Percentiles rank a stretch among this genome's conserved stretches.
phyloP scores from a whole-genome alignment of 805 yeast genomes.

The Pichia ethanolica region DNA sequence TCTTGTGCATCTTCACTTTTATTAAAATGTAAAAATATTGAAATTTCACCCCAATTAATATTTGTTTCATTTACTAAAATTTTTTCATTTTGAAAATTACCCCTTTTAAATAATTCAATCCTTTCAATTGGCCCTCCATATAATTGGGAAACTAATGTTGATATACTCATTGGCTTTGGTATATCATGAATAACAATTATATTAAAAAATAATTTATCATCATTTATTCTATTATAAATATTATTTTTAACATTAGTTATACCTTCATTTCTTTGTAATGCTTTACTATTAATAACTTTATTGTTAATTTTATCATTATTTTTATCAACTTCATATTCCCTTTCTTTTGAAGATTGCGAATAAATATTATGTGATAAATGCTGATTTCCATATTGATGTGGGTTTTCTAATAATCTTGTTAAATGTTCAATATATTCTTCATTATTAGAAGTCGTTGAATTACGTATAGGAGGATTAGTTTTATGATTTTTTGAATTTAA shows the following conservation, averaged over 20 bases:
- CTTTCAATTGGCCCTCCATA: conserved; percentile 67
- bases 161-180: conserved; percentile 35
- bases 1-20: conserved; percentile 44
- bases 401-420: too few relatives aligned
- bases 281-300: conserved; percentile 1
- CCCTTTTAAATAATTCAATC: conserved; percentile 26
- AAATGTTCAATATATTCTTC: too few relatives aligned
- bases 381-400: too few relatives aligned
- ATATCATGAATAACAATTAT: conserved; percentile 19
- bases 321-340: neutral
- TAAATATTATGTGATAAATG: neutral
- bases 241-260: neutral
- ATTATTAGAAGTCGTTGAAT: too few relatives aligned
- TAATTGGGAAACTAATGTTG: conserved; percentile 45
- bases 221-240: neutral
- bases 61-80: conserved; percentile 5
- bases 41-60: conserved; percentile 20
- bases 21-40: conserved; percentile 44
- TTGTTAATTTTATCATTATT: neutral
- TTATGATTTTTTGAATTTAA: too few relatives aligned
- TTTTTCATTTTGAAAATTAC: conserved; percentile 7
- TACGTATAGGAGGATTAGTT: too few relatives aligned
- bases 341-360: neutral
- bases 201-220: conserved; percentile 10
- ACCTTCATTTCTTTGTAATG: conserved; percentile 11